phyloP scores from a whole-genome alignment of 1,284 basidiomycete species.

The Moniliophthora roreri region DNA sequence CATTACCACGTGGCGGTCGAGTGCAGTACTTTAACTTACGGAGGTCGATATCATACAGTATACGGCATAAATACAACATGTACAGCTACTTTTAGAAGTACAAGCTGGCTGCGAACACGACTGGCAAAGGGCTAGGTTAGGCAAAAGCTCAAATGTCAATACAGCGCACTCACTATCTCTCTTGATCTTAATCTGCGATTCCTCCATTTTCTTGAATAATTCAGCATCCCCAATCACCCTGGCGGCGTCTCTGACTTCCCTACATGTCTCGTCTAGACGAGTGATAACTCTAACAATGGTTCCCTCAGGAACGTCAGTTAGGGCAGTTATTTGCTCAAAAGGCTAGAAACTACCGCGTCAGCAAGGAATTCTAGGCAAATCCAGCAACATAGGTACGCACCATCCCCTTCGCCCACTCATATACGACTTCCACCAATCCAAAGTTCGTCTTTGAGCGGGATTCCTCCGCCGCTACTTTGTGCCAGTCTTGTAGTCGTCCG shows the following conservation, averaged over 20 bases:
- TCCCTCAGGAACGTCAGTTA: slow-evolving; percentile 96
- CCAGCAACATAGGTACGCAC: slow-evolving; percentile 42
- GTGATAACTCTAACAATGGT: slow-evolving; percentile 97
- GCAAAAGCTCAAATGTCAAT: neutral
- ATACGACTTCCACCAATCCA: slow-evolving; percentile 93
- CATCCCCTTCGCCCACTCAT: slow-evolving; percentile 99
- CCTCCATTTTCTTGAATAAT: slow-evolving; percentile 97
- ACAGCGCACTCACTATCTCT: slow-evolving; percentile 75
- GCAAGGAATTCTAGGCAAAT: slow-evolving; percentile 1
- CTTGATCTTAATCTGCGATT: slow-evolving; percentile 90
- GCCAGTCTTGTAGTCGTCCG: slow-evolving; percentile 72
- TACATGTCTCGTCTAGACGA: slow-evolving; percentile 93
- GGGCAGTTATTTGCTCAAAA: slow-evolving; percentile 89
- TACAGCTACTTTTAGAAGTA: slow-evolving; percentile 73
- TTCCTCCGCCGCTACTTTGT: slow-evolving; percentile 80
- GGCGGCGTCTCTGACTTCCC: slow-evolving; percentile 96
- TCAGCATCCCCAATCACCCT: slow-evolving; percentile 96
- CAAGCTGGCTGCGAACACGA: slow-evolving; percentile 84
- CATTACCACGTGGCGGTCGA: too few relatives aligned
- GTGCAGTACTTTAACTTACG: neutral
- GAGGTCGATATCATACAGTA: neutral
- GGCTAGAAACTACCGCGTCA: slow-evolving; percentile 52
- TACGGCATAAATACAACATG: neutral
- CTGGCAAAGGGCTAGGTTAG: slow-evolving; percentile 44
- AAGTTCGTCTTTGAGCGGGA: slow-evolving; percentile 80